Conservation (phyloP, 139 green algal species). For the Tetratostichococcus sp. region DNA sequence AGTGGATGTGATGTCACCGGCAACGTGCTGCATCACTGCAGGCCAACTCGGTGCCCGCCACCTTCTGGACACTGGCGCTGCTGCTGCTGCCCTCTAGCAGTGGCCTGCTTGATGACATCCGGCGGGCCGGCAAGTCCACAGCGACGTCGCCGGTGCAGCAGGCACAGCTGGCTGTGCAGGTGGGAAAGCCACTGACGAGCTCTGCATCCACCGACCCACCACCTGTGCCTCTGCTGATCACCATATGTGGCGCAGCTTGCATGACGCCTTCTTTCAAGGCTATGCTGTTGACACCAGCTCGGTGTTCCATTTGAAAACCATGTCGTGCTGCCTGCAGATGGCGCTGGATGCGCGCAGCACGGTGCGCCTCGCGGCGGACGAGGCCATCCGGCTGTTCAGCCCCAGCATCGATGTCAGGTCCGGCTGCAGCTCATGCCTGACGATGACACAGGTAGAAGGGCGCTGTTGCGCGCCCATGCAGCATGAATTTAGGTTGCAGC, state of each 20-base stretch:
- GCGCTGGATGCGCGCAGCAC: conserved; percentile 20
- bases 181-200: no score
- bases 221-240: no score
- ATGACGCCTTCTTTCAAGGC: not conserved
- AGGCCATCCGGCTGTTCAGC: conserved; percentile 52
- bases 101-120: conserved; percentile 12
- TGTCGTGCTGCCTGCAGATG: no score
- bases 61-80: conserved; percentile 63
- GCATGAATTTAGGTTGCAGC: no score
- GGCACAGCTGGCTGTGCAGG: conserved; percentile 1
- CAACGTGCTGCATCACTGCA: conserved; percentile 18
- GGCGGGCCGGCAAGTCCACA: not conserved
- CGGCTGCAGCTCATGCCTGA: no score
- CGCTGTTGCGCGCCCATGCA: no score
- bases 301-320: conserved; percentile 5
- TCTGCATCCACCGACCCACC: no score
- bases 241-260: not conserved
- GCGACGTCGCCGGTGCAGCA: not conserved
- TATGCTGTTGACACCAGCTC: not conserved
- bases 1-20: no score
- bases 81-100: conserved; percentile 62
- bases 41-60: conserved; percentile 60
- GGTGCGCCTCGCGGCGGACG: conserved; percentile 25
- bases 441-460: no score
- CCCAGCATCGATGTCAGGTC: conserved; percentile 54